Evolutionary conservation across 208 protist species (phyloP).

Genomic region (Wallacemonas rigidus): DNA sequence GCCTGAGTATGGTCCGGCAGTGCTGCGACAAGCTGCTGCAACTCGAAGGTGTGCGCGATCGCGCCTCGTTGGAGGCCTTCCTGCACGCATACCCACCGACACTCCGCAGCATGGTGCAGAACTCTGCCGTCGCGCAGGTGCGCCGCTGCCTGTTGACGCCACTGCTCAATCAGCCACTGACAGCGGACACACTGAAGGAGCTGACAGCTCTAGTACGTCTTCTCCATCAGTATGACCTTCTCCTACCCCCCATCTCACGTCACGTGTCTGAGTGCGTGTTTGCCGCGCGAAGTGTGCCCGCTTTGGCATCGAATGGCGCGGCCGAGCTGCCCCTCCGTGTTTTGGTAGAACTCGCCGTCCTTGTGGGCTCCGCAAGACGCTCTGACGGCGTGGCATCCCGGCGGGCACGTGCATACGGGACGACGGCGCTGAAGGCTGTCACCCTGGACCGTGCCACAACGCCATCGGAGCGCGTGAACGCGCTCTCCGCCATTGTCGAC

Average conservation of each 20-base stretch:
- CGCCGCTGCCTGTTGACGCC: conserved; percentile 39
- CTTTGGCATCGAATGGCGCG: conserved; percentile 1
- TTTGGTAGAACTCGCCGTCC: conserved; percentile 9
- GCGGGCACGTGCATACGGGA: neutral
- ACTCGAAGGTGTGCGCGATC: conserved; percentile 53
- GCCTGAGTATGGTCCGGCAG: conserved; percentile 30
- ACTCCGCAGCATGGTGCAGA: conserved; percentile 43
- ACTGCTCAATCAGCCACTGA: conserved; percentile 22
- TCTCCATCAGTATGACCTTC: conserved; percentile 44
- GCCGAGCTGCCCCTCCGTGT: neutral
- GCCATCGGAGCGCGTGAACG: conserved; percentile 1
- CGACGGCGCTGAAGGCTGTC: neutral
- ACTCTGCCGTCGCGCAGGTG: conserved; percentile 43
- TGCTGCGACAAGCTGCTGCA: conserved; percentile 69
- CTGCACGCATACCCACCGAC: conserved; percentile 53
- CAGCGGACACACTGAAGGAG: conserved; percentile 21
- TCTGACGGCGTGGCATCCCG: neutral
- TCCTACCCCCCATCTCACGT: conserved; percentile 26
- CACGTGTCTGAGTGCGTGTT: conserved; percentile 35
- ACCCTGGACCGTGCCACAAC: neutral
- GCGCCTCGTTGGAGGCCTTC: conserved; percentile 55
- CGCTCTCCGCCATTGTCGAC: conserved; percentile 17
- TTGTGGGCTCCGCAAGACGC: neutral
- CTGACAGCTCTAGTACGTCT: conserved; percentile 36
- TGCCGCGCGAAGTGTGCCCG: neutral